Percentiles rank a stretch among this genome's conserved stretches.
Conservation (phyloP, 805 yeast genomes). For the Saccharomycopsis sp. region DNA sequence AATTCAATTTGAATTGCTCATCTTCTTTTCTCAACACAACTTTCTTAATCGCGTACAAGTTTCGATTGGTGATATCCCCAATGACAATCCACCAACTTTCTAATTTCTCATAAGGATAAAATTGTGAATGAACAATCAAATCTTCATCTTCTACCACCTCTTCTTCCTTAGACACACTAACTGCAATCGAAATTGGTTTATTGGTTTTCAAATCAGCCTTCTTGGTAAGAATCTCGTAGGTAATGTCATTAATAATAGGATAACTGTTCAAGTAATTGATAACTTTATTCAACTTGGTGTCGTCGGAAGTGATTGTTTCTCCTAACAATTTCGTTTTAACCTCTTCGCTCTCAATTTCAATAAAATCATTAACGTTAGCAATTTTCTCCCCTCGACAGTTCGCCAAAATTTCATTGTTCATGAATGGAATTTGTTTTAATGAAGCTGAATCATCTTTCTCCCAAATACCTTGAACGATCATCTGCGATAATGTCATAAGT, state of each 20-base stretch:
- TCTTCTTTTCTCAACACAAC: constrained; percentile 44
- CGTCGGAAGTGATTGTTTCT: constrained; percentile 31
- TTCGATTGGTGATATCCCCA: constrained; percentile 56
- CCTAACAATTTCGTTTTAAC: constrained; percentile 55
- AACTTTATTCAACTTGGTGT: constrained; percentile 48
- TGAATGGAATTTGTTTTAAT: constrained; percentile 73
- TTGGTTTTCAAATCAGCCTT: constrained; percentile 36
- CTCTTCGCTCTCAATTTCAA: constrained; percentile 63
- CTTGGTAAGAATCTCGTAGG: constrained; percentile 41
- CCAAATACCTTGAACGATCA: constrained; percentile 85
- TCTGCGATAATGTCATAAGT: constrained; percentile 84
- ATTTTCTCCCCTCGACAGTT: constrained; percentile 51
- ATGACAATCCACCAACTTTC: constrained; percentile 87
- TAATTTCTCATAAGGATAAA: constrained; percentile 50
- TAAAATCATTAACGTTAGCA: constrained; percentile 70
- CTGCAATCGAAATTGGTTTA: constrained; percentile 37
- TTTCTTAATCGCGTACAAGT: constrained; percentile 68
- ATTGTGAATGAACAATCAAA: constrained; percentile 49
- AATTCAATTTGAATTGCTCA: constrained; percentile 46
- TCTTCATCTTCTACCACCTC: constrained; percentile 53
- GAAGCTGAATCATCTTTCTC: constrained; percentile 57
- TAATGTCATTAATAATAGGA: constrained; percentile 69
- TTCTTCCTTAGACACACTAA: constrained; percentile 64
- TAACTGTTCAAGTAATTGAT: constrained; percentile 86
- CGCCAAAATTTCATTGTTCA: constrained; percentile 41